Conservation (phyloP, 352 stramenopile genomes). For the Pythium insidiosum region DNA sequence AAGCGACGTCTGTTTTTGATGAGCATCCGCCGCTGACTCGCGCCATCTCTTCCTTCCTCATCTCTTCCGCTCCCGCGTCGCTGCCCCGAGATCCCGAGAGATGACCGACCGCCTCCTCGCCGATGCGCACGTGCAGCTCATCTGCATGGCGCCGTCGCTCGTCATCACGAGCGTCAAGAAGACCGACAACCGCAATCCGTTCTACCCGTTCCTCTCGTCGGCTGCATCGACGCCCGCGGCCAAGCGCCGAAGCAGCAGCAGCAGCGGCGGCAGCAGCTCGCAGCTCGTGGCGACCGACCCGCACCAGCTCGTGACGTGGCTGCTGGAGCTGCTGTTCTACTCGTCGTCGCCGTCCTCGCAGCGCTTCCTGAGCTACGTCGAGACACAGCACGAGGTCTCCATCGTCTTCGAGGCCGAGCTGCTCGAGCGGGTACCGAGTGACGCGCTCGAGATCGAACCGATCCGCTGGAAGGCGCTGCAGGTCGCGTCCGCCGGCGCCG, state of each 20-base stretch:
- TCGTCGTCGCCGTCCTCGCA: constrained; percentile 2
- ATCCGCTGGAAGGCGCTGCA: constrained; percentile 55
- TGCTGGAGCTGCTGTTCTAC: constrained; percentile 58
- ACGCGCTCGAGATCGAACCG: constrained; percentile 33
- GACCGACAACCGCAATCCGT: constrained; percentile 15
- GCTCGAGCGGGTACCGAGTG: constrained; percentile 23
- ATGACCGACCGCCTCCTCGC: too few species aligned
- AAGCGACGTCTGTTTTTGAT: too few species aligned
- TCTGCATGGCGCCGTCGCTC: constrained; percentile 41
- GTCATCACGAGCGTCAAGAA: constrained; percentile 50
- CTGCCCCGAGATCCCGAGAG: too few species aligned
- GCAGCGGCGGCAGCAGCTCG: too few species aligned
- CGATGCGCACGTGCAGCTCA: constrained; percentile 42
- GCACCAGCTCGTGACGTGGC: constrained; percentile 24
- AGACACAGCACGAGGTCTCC: constrained; percentile 60
- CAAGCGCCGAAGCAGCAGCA: background rate
- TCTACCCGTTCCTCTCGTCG: constrained; percentile 14
- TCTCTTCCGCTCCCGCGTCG: too few species aligned
- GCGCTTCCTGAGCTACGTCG: constrained; percentile 56
- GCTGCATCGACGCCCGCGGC: background rate
- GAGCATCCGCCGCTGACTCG: too few species aligned
- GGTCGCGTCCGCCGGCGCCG: constrained; percentile 40
- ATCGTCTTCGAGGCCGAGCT: constrained; percentile 51
- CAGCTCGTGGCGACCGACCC: too few species aligned
- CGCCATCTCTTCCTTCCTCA: too few species aligned